These are phyloP conservation scores for Hanseniaspora pseudoguilliermondii DNA, from an alignment of 805 yeast species.

Conservation along the genomic window DNA sequence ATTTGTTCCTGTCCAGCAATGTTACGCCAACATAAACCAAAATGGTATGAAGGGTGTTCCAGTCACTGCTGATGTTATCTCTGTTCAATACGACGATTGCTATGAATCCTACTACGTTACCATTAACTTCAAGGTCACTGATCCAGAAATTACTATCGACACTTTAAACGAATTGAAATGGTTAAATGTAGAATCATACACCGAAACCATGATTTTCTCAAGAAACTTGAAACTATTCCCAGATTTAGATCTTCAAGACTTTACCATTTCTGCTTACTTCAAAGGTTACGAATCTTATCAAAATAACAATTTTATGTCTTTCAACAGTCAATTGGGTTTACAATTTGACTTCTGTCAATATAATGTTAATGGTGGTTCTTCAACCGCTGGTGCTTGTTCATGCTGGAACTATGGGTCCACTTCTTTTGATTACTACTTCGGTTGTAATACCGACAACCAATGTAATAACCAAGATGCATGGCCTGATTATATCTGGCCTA, in stretches of 20 bases:
- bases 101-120: not conserved
- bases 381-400: slow-evolving; percentile 7
- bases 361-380: not conserved
- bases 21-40: not conserved
- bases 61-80: slow-evolving; percentile 6
- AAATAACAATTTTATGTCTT: not conserved
- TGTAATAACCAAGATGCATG: slow-evolving; percentile 9
- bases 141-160: not conserved
- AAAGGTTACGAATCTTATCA: not conserved
- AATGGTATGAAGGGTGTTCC: slow-evolving; percentile 12
- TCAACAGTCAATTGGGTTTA: slow-evolving; percentile 4
- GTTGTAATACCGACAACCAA: slow-evolving; percentile 9
- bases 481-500: slow-evolving; percentile 11
- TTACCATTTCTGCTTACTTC: slow-evolving; percentile 1
- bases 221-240: slow-evolving; percentile 2
- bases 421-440: slow-evolving; percentile 11
- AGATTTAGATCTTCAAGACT: not conserved
- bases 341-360: slow-evolving; percentile 13
- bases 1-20: not conserved
- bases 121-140: slow-evolving; percentile 3
- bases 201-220: not conserved
- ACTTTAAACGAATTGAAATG: slow-evolving; percentile 6
- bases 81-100: not conserved
- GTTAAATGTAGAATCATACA: not conserved
- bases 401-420: slow-evolving; percentile 11